Conservation (phyloP, 768 basidiomycete genomes). For the Suillus bovinus region DNA sequence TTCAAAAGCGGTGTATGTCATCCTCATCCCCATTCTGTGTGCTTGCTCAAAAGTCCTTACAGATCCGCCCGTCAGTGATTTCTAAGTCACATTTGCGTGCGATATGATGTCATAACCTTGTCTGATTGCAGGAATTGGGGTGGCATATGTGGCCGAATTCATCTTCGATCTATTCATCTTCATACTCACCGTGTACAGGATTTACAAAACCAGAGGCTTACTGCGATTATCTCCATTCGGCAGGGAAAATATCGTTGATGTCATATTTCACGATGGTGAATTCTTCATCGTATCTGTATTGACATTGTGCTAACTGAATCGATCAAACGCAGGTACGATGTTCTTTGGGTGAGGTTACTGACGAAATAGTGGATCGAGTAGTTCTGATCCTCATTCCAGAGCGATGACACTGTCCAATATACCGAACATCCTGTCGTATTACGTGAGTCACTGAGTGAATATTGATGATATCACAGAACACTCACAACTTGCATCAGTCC, state of each 20-base stretch:
- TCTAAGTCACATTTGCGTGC: neutral
- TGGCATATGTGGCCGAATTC: neutral
- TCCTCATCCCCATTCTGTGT: neutral
- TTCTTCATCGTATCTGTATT: neutral
- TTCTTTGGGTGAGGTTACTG: neutral
- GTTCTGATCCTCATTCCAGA: neutral
- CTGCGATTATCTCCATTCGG: neutral
- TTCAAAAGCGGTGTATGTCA: neutral
- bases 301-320: neutral
- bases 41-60: neutral
- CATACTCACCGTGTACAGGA: neutral
- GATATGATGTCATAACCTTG: neutral
- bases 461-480: neutral
- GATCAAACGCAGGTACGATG: neutral
- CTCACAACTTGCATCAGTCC: neutral
- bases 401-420: neutral
- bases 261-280: neutral
- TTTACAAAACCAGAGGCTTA: neutral
- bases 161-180: neutral
- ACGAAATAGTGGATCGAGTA: neutral
- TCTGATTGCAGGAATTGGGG: neutral
- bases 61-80: neutral
- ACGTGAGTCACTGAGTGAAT: neutral
- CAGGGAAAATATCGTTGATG: neutral
- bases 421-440: conserved; percentile 1